Evolutionary conservation across 805 yeast genomes (phyloP), one percentile per base, ranked within the genome.

Genomic region (Blastobotrys terrestris): DNA sequence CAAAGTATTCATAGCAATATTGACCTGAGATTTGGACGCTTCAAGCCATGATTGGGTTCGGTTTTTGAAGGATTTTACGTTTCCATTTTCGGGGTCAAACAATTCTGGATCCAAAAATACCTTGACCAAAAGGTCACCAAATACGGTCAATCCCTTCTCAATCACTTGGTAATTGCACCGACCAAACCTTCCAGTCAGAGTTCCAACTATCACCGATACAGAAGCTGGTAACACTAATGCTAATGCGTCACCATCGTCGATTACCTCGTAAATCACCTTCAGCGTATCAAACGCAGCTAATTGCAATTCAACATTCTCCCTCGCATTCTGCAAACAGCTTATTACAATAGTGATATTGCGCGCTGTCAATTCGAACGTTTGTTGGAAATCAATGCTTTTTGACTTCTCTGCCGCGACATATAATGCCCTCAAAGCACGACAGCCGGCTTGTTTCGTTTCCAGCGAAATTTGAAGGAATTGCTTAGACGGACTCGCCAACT

Each of bases 31-130:
- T 3, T 77, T 65, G 0, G 85, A 80, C 0, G 77, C 81, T 13
- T 63, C 69, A n/a, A 81, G 61, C 88, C 88, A 83, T 14, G 75
- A 58, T 4, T 69, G 68, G 3, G 78, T 74, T 60, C 86, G 65
- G 69, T 31, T 16, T 40, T 26, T 15, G 13, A 57, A 54, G 7
- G 66, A 61, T 11, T 62, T 59, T 3, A 52, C 26, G 6, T 61
- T 60, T 7, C 49, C 13, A 14, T 31, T 46, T 53, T 11, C 62
- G 21, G 2, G 22, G 26, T 15, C 19, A 8, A 3, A 8, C 11
- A 58, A 22, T 4, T 55, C 62, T 7, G 13, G 11, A 48, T 63
- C 65, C 2, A 46, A 40, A 20, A 63, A 51, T 8, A 52, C 63
- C 2, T 42, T 31, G 1, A 49, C 21, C 1, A 65, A 20, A 3